These are phyloP conservation scores for Gracilaria gracilis DNA, from an alignment of 23 red algal species.

Conservation along the genomic window DNA sequence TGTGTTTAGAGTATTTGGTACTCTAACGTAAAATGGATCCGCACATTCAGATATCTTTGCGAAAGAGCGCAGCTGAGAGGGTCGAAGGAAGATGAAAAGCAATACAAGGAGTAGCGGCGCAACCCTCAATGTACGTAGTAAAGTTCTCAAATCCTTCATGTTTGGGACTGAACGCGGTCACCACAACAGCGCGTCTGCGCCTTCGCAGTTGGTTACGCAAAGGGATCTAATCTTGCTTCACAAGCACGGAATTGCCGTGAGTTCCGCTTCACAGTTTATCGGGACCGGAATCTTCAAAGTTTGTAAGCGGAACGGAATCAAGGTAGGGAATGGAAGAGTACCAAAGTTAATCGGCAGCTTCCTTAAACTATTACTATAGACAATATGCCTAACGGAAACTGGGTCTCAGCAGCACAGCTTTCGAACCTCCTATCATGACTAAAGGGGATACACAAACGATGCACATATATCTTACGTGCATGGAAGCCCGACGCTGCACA, in stretches of 20 bases:
- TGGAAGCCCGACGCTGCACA: neutral
- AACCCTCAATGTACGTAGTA: neutral
- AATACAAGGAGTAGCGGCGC: neutral
- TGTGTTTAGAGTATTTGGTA: constrained; percentile 37
- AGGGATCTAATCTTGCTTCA: neutral
- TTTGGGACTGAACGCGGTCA: neutral
- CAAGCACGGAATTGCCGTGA: neutral
- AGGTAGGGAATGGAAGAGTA: neutral
- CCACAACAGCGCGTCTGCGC: neutral
- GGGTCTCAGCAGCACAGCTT: neutral
- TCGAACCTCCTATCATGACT: neutral
- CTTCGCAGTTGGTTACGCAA: neutral
- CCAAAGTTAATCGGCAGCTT: neutral
- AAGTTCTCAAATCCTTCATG: neutral
- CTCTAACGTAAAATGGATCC: constrained; percentile 35
- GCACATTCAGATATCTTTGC: constrained; percentile 8
- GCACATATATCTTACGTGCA: neutral
- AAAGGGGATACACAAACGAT: neutral
- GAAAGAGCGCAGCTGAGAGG: neutral
- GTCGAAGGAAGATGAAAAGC: neutral
- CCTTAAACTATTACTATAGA: neutral
- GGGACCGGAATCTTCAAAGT: neutral
- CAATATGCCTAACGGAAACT: neutral
- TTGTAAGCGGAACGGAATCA: neutral
- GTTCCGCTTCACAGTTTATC: neutral